Evolutionary conservation across 768 basidiomycete genomes (phyloP), one percentile per base, ranked within the genome.

Genomic region (Coprinellus aureogranulatus): DNA sequence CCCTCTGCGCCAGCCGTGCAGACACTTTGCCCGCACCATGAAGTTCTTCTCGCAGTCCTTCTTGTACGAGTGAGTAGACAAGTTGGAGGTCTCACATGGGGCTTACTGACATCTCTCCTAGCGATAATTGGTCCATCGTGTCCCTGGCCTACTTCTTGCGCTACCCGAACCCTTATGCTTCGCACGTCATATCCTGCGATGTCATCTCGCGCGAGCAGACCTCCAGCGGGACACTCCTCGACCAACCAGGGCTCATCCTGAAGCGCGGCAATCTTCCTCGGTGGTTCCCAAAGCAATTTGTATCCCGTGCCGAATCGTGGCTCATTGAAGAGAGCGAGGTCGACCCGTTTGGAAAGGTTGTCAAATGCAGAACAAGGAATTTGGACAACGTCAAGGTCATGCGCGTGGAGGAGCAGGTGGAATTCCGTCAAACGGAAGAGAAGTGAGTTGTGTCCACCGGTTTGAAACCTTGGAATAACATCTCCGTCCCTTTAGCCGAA

Each of bases 321-420:
- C 86, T 97, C 47, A 73, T 98, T 58, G 95, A 98, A 71, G 90
- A 95, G 77, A 96, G 89, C 64, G 91, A 96, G 67, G 92, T 98
- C 6, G 92, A 97, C 72, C 88, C 91, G 3, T 76, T 86, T 54
- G 90, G 87, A 30, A 85, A 87, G 72, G 80, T 84, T 20, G 83
- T 97, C 64, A 78, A 80, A 59, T 93, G 90, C 64, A 78, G 80
- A 59, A 96, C 95, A 18, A 87, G 84, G 71, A 98, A 98, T 70
- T 77, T 98, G 55, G 94, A 96, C 70, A 91, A 95, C 72, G 88
- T 92, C 67, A 96, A 94, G 75, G 83, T 96, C 52, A 89, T 98
- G 91, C 87, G 92, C 66, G 88, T 96, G 31, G 86, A 92, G 61
- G 95, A 98, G 72, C 84, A 83, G 4, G 87, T 90, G 22, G 77